Evolutionary conservation across 2,329 filamentous ascomycete genomes (phyloP).

Genomic region (Trichoderma atrobrunneum): DNA sequence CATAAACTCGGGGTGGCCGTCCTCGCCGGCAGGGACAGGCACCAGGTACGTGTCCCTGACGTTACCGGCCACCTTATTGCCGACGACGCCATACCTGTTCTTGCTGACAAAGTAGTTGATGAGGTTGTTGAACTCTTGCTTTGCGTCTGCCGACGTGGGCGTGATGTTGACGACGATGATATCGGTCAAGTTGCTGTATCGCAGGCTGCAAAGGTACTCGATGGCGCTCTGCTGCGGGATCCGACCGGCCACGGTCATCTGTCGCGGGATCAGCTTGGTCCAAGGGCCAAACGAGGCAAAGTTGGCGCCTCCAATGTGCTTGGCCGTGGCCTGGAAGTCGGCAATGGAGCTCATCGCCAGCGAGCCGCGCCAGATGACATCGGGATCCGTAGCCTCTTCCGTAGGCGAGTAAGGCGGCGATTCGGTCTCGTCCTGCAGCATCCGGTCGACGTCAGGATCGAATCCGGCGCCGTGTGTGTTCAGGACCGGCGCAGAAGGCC

Average conservation of each 20-base stretch:
- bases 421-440: slow-evolving; percentile 77
- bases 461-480: slow-evolving; percentile 59
- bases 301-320: slow-evolving; percentile 81
- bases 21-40: slow-evolving; percentile 71
- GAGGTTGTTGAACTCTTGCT: slow-evolving; percentile 67
- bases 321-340: slow-evolving; percentile 72
- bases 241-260: slow-evolving; percentile 70
- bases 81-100: slow-evolving; percentile 82
- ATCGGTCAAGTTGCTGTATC: slow-evolving; percentile 79
- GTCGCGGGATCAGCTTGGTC: slow-evolving; percentile 70
- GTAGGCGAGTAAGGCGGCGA: slow-evolving; percentile 82
- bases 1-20: slow-evolving; percentile 78
- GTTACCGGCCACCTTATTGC: slow-evolving; percentile 68
- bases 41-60: slow-evolving; percentile 91
- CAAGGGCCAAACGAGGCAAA: slow-evolving; percentile 64
- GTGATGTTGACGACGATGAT: slow-evolving; percentile 75
- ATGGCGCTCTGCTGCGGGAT: slow-evolving; percentile 81
- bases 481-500: slow-evolving; percentile 47
- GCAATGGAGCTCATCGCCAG: slow-evolving; percentile 75
- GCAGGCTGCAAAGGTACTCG: slow-evolving; percentile 84
- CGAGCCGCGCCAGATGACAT: slow-evolving; percentile 74
- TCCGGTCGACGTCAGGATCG: slow-evolving; percentile 85
- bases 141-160: slow-evolving; percentile 59
- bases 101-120: slow-evolving; percentile 84
- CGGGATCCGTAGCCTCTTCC: slow-evolving; percentile 65